Evolutionary conservation across 2,329 filamentous ascomycete species (phyloP), one percentile per base, ranked within the genome.

Genomic region (Xylariaceae sp.): DNA sequence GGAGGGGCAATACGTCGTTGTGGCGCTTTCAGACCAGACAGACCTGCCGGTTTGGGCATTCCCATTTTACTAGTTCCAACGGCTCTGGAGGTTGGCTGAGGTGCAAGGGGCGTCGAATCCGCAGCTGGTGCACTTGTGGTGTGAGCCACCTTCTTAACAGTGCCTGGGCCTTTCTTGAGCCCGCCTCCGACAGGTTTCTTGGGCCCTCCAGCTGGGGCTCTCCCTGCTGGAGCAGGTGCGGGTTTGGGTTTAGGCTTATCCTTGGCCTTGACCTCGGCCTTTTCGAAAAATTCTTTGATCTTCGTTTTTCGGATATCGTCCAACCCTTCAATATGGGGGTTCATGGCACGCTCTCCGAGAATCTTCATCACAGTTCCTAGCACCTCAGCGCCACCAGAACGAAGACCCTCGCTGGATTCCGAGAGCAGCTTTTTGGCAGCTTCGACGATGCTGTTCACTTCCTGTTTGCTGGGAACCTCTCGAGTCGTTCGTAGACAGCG

Each of bases 311-410:
- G 86, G 65, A 98, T 98, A 21, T 99, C 95, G 71, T 99, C 95
- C 2, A 99, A 80, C 3, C 92, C 92, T 62, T 97, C 94, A 14
- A 99, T 78, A 72, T 96, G 90, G 7, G 91, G 89, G 39, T 90
- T 92, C 95, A 99, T 99, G 49, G 91, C 91, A 55, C 95, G 87
- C 74, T 99, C 96, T 37, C 95, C 94, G 78, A 98, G 91, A 53
- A 99, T 98, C 78, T 98, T 99, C 95, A 97, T 98, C 46, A 99
- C 75, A 0, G 93, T 96, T 62, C 96, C 95, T 3, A 99, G 79
- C 29, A 95, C 87, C 74, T 99, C 95, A 12, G 93, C 93, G 73
- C 93, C 95, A 26, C 92, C 92, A 45, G 94, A 89, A 75, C 95
- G 87, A 57, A 96, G 85, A 3, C 84, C 88, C 67, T 96, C 93